Conservation (phyloP, 2,329 filamentous ascomycete genomes). For the Zasmidium cellare region DNA sequence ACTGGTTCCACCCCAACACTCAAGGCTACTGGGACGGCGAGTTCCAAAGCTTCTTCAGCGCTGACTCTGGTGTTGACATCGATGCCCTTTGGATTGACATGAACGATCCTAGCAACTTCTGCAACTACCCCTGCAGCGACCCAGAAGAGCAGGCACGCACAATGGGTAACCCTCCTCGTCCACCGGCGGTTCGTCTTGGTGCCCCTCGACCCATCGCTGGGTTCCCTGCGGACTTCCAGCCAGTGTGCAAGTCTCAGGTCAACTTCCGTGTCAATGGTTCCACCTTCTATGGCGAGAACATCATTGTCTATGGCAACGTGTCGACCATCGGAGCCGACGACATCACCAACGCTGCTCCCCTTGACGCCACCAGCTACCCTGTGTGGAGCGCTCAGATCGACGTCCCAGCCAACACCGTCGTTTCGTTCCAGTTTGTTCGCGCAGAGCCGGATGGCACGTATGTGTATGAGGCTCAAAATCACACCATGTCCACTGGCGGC, state of each 20-base stretch:
- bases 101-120: constrained; percentile 61
- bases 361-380: constrained; percentile 34
- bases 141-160: constrained; percentile 34
- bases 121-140: constrained; percentile 41
- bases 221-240: constrained; percentile 68
- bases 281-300: constrained; percentile 39
- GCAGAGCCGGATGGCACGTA: constrained; percentile 33
- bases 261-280: constrained; percentile 36
- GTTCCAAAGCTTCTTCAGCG: constrained; percentile 64
- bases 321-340: constrained; percentile 33
- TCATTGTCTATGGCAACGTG: constrained; percentile 33
- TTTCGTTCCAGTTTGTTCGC: constrained; percentile 35
- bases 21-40: constrained; percentile 70
- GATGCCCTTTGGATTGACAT: constrained; percentile 73
- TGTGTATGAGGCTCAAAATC: constrained; percentile 33
- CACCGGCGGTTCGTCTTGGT: constrained; percentile 60
- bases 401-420: constrained; percentile 31
- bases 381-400: constrained; percentile 36
- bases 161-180: constrained; percentile 58
- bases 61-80: constrained; percentile 67
- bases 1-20: constrained; percentile 71
- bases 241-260: constrained; percentile 39
- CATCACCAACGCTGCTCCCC: constrained; percentile 28
- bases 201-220: constrained; percentile 67
- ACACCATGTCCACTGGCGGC: constrained; percentile 33